Evolutionary conservation across 257 asterid species (phyloP).

Genomic region (Penstemon barbatus): DNA sequence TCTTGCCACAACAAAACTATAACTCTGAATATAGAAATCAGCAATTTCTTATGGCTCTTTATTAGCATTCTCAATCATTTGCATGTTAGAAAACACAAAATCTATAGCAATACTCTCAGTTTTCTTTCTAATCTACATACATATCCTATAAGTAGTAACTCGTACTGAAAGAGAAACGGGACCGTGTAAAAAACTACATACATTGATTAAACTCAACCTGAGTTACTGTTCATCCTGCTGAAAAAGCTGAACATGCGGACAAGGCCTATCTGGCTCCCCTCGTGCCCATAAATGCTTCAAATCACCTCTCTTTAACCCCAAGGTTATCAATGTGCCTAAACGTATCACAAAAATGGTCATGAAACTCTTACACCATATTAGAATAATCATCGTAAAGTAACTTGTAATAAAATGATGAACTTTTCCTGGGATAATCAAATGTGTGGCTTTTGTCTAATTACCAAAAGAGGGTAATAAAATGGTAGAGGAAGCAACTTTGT

Average conservation of each 20-base stretch:
- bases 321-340: conserved; percentile 73
- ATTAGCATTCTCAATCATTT: conserved; percentile 1
- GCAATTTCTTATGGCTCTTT: conserved; percentile 14
- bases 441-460: neutral
- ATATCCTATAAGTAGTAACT: neutral
- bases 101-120: conserved; percentile 14
- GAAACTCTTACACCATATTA: neutral
- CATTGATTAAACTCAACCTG: neutral
- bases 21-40: neutral
- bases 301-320: conserved; percentile 82
- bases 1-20: too few species aligned
- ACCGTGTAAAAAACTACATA: conserved; percentile 1
- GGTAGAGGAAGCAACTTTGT: too few species aligned
- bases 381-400: neutral
- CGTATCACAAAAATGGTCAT: neutral
- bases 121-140: conserved; percentile 30
- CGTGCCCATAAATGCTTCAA: conserved; percentile 75
- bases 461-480: neutral
- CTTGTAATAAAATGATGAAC: neutral
- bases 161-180: too few species aligned
- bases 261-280: conserved; percentile 85
- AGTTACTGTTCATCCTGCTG: conserved; percentile 33
- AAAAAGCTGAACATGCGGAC: conserved; percentile 76
- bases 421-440: neutral
- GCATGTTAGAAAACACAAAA: conserved; percentile 18